phyloP scores from a whole-genome alignment of 768 basidiomycete genomes.

The Exsudoporus frostii region DNA sequence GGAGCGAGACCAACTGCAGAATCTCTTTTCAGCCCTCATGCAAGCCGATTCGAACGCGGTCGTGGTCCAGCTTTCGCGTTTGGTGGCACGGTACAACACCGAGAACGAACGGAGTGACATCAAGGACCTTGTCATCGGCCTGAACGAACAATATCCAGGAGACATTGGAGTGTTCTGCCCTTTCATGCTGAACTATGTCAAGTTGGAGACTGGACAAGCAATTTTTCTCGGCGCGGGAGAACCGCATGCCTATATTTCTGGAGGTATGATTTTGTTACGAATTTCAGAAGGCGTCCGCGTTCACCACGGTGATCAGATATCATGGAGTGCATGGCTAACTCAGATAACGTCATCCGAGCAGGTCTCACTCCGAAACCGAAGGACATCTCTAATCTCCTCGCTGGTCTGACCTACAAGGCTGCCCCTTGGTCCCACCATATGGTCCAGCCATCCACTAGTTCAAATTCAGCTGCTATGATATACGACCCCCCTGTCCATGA shows the following conservation, averaged over 20 bases:
- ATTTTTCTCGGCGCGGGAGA: slow-evolving; percentile 96
- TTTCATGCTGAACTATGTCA: slow-evolving; percentile 84
- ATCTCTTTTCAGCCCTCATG: slow-evolving; percentile 84
- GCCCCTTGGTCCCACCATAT: slow-evolving; percentile 66
- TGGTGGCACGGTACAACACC: slow-evolving; percentile 62
- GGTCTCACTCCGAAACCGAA: slow-evolving; percentile 96
- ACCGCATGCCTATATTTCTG: slow-evolving; percentile 93
- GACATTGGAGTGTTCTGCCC: slow-evolving; percentile 94
- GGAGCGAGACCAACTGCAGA: slow-evolving; percentile 56
- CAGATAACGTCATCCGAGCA: slow-evolving; percentile 98
- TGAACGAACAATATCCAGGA: slow-evolving; percentile 77
- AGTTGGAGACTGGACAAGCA: slow-evolving; percentile 77
- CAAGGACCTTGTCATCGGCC: slow-evolving; percentile 57
- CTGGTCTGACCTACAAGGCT: slow-evolving; percentile 81
- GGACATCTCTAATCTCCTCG: slow-evolving; percentile 87
- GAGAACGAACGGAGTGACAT: slow-evolving; percentile 45
- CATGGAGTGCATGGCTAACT: slow-evolving; percentile 99
- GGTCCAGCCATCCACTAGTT: slow-evolving; percentile 57
- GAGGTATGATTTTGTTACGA: slow-evolving; percentile 53
- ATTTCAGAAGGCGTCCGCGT: neutral
- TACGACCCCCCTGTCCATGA: slow-evolving; percentile 95
- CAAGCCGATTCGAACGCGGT: slow-evolving; percentile 56
- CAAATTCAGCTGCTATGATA: slow-evolving; percentile 41
- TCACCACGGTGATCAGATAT: slow-evolving; percentile 58
- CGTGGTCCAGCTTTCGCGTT: slow-evolving; percentile 48